Evolutionary conservation across 139 green algal species (phyloP).

Genomic region (Pycnococcus provasolii): DNA sequence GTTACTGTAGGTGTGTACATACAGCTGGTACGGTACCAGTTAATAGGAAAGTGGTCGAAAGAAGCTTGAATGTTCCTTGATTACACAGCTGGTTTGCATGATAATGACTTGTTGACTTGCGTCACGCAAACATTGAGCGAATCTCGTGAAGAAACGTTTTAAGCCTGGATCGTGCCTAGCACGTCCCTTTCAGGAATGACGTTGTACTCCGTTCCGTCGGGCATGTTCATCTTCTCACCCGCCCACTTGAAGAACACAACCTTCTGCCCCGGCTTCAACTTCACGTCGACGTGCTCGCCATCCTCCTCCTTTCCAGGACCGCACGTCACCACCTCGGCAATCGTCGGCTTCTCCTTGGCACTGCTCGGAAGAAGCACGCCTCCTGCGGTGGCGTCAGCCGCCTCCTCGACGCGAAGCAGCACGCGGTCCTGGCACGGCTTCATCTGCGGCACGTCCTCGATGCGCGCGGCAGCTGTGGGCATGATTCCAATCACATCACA

Average conservation of each 20-base stretch:
- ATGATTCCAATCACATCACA: slow-evolving; percentile 82
- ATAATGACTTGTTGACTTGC: too few species aligned
- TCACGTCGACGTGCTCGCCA: slow-evolving; percentile 47
- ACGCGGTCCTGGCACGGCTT: slow-evolving; percentile 72
- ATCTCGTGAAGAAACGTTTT: too few species aligned
- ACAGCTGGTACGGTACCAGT: too few species aligned
- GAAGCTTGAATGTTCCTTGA: too few species aligned
- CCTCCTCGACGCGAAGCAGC: slow-evolving; percentile 62
- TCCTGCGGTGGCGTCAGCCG: slow-evolving; percentile 62
- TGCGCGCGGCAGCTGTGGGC: slow-evolving; percentile 50
- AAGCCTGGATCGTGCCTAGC: slow-evolving; percentile 46
- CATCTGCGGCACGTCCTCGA: slow-evolving; percentile 75
- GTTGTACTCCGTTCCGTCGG: slow-evolving; percentile 62
- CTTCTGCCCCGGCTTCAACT: slow-evolving; percentile 44
- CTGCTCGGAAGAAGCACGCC: slow-evolving; percentile 81
- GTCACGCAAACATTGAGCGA: too few species aligned
- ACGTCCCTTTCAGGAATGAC: slow-evolving; percentile 79
- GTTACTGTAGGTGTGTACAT: too few species aligned
- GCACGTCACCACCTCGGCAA: slow-evolving; percentile 44
- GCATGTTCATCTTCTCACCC: slow-evolving; percentile 80
- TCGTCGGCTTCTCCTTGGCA: slow-evolving; percentile 74
- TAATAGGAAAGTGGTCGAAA: too few species aligned
- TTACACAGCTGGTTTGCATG: too few species aligned
- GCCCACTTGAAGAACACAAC: slow-evolving; percentile 89
- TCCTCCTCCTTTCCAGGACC: slow-evolving; percentile 60